Percentiles rank a stretch among this genome's conserved stretches.
phyloP scores from a whole-genome alignment of 345 rosid genomes.

The Sonneratia caseolaris region DNA sequence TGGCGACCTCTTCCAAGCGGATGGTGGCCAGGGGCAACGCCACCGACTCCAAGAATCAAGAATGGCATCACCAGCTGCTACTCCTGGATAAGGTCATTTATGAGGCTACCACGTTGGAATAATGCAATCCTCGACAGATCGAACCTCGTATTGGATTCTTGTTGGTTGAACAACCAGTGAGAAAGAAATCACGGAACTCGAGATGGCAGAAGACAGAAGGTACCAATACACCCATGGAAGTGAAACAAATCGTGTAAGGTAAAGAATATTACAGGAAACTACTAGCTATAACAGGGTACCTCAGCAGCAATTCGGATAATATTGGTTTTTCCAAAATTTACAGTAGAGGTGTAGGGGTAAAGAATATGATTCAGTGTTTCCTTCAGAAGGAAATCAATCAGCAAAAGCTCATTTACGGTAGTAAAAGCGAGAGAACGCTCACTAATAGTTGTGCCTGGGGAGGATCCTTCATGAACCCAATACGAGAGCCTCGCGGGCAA shows the following conservation, averaged over 20 bases:
- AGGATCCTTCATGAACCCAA: constrained; percentile 32
- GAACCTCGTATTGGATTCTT: background rate
- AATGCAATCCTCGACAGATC: background rate
- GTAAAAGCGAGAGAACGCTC: constrained; percentile 19
- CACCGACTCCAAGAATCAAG: no score
- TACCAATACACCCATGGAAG: background rate
- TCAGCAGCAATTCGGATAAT: constrained; percentile 12
- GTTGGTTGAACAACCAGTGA: background rate
- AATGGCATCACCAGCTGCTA: no score
- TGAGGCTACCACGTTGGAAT: background rate
- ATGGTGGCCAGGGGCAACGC: no score
- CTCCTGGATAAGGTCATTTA: no score
- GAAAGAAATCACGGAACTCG: background rate
- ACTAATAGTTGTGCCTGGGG: constrained; percentile 10
- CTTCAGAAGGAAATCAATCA: constrained; percentile 15
- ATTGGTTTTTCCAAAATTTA: constrained; percentile 28
- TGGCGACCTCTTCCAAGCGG: no score
- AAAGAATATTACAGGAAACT: background rate
- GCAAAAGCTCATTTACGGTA: constrained; percentile 13
- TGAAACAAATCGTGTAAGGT: background rate
- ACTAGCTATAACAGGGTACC: background rate
- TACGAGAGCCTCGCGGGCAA: constrained; percentile 45
- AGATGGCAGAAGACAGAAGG: background rate
- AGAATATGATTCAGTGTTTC: constrained; percentile 7
- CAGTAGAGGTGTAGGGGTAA: constrained; percentile 16